phyloP scores from a whole-genome alignment of 2,329 filamentous ascomycete species.

The Lachnellula suecica region DNA sequence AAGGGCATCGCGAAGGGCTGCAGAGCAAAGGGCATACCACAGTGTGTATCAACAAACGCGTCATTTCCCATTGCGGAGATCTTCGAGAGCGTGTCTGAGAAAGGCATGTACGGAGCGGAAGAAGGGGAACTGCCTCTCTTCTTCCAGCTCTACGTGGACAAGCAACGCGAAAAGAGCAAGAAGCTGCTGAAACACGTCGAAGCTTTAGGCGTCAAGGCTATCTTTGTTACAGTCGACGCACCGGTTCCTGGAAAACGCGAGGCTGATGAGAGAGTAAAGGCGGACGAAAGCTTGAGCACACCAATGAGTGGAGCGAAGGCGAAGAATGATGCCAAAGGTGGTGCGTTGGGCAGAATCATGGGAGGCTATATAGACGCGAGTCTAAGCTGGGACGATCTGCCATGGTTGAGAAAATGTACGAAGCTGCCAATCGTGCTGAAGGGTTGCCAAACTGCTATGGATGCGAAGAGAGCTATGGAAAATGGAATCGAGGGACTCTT shows the following conservation, averaged over 20 bases:
- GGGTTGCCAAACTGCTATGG: conserved; percentile 66
- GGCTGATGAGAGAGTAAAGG: conserved; percentile 44
- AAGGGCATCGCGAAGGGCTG: conserved; percentile 54
- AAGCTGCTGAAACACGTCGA: conserved; percentile 47
- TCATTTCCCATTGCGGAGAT: conserved; percentile 58
- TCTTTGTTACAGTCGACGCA: conserved; percentile 60
- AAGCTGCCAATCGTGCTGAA: conserved; percentile 62
- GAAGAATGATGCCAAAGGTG: conserved; percentile 53
- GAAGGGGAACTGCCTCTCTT: conserved; percentile 35
- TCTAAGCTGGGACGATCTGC: conserved; percentile 62
- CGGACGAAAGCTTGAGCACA: conserved; percentile 45
- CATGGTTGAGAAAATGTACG: conserved; percentile 60
- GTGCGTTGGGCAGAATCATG: conserved; percentile 54
- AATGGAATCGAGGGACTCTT: conserved; percentile 66
- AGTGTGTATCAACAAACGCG: conserved; percentile 61
- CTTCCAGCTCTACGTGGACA: conserved; percentile 64
- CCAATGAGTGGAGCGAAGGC: conserved; percentile 50
- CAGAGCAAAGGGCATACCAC: conserved; percentile 50
- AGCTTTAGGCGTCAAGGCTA: conserved; percentile 46
- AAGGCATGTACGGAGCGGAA: conserved; percentile 20
- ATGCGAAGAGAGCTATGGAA: conserved; percentile 60
- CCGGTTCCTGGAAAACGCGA: conserved; percentile 56
- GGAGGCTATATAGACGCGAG: conserved; percentile 56
- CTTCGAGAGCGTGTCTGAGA: conserved; percentile 28
- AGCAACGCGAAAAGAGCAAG: conserved; percentile 50